Percentiles rank a stretch among this genome's conserved stretches.
These are phyloP conservation scores for Akanthomyces lecanii DNA, from an alignment of 2,329 filamentous ascomycete species.

Conservation along the genomic window DNA sequence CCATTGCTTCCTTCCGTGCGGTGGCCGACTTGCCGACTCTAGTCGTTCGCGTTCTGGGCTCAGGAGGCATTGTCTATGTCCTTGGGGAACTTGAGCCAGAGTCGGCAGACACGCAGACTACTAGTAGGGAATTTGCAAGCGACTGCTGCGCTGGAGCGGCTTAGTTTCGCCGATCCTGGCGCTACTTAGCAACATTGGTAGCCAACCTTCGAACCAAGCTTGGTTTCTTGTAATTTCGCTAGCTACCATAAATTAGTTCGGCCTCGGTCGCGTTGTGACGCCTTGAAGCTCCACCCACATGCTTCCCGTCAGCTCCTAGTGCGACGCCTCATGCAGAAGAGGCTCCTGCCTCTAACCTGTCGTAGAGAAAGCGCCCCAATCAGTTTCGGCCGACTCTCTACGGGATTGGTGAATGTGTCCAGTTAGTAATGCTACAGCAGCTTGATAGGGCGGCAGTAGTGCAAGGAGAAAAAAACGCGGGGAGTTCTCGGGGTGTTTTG, in stretches of 20 bases:
- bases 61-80: too few relatives aligned
- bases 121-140: neutral
- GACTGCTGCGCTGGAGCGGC: neutral
- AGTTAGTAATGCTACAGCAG: neutral
- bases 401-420: neutral
- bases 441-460: neutral
- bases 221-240: neutral
- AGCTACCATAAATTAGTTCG: neutral
- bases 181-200: neutral
- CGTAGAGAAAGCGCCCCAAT: neutral
- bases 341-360: neutral
- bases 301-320: constrained; percentile 4
- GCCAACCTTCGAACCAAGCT: neutral
- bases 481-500: neutral
- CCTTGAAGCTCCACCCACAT: constrained; percentile 1
- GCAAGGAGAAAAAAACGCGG: neutral
- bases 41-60: too few relatives aligned
- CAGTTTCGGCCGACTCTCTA: neutral
- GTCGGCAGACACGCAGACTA: too few relatives aligned
- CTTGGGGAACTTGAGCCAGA: too few relatives aligned
- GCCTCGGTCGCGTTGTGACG: neutral
- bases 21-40: too few relatives aligned
- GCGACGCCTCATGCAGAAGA: neutral
- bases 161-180: neutral
- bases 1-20: neutral